phyloP scores from a whole-genome alignment of 352 stramenopile species.

The Phytophthora cryptogea region DNA sequence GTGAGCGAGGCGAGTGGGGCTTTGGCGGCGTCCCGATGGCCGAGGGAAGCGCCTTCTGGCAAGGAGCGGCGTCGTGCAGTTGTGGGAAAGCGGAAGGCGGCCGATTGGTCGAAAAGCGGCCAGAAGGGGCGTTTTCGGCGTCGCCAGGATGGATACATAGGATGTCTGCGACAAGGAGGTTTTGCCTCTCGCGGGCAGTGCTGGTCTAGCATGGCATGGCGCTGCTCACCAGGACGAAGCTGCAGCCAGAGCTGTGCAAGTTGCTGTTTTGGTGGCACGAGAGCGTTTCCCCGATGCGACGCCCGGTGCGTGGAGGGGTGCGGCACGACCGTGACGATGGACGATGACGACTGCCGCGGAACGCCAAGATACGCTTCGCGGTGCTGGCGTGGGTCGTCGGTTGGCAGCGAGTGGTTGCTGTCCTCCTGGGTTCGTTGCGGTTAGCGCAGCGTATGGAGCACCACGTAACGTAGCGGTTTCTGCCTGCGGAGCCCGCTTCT shows the following conservation, averaged over 20 bases:
- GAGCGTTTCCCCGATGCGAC: background rate
- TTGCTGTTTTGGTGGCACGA: conserved; percentile 9
- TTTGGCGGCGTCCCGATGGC: background rate
- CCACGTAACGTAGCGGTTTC: conserved; percentile 17
- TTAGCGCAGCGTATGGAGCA: background rate
- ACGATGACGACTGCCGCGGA: conserved; percentile 24
- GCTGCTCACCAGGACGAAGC: background rate
- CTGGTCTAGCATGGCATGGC: no score
- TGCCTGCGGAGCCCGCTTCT: background rate
- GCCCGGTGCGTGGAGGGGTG: conserved; percentile 7
- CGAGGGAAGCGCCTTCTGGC: conserved; percentile 15
- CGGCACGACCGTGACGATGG: conserved; percentile 21
- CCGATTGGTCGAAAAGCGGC: conserved; percentile 27
- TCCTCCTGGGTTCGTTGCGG: no score
- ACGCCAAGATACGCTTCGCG: conserved; percentile 17
- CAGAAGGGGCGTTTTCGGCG: conserved; percentile 18
- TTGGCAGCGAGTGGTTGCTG: no score
- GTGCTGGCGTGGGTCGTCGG: background rate
- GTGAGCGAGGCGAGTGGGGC: conserved; percentile 15
- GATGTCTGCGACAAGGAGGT: conserved; percentile 22
- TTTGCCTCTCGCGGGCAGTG: background rate
- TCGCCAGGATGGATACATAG: background rate
- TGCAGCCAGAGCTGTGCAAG: background rate
- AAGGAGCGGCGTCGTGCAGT: conserved; percentile 32
- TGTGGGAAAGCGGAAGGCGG: conserved; percentile 18